Base-by-base conservation (phyloP, 768 basidiomycete genomes). In the Panaeolus cyanescens region DNA sequence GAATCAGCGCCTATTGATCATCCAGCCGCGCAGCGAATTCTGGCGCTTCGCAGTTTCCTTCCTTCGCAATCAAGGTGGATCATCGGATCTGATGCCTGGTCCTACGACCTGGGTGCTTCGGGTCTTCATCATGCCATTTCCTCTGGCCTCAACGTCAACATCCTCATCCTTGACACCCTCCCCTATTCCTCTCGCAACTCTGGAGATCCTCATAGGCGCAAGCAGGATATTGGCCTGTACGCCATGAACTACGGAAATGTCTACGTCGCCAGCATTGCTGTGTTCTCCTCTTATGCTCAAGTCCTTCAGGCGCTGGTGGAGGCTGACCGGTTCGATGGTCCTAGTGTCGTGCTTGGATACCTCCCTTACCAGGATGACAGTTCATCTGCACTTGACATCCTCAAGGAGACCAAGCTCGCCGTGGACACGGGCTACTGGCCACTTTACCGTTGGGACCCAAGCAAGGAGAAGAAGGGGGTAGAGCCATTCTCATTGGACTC, bases 221-320 rank as follows among this genome's bases (percentile, higher is more conserved):
- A 98, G 78, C 96, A 95, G 70, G 97, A 99, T 74, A 91, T 96
- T 55, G 97, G 96, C 2, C 80, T 99, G 55, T 99, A 99, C 70
- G 97, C 96, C 25, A 95, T 99, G 91, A 99, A 97, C 78, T 91
- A 97, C 73, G 96, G 96, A 10, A 91, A 95, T 70, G 94, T 95
- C 61, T 99, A 92, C 72, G 97, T 97, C 59, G 95, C 96, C 8
- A 95, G 93, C 68, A 85, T 96, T 33, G 97, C 97, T 4, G 89
- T 98, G 61, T 99, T 96, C 77, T 93, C 95, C 28, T 96, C 95
- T 17, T 99, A 99, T 73, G 83, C 91, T 0, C 96, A 98, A 69
- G 94, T 96, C 31, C 83, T 99, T 40, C 96, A 97, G 73, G 85
- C 95, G 4, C 70, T 99, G 60, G 80, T 89, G 59, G 97, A 99